Conservation (phyloP, 805 yeast species). For the Jamesozyma rosinii region DNA sequence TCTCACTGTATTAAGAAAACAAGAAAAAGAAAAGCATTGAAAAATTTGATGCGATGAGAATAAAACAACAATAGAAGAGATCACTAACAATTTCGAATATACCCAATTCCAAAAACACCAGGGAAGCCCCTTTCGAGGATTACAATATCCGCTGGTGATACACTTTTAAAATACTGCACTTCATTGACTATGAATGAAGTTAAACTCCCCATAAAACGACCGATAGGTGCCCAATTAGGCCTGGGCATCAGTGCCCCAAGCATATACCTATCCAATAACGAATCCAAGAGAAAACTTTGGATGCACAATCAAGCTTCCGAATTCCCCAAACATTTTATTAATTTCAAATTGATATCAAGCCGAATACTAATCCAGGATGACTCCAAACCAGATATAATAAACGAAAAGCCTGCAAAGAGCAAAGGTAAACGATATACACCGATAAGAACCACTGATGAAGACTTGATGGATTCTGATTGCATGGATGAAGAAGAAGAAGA, state of each 20-base stretch:
- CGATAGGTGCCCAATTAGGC: conserved; percentile 20
- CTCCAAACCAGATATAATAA: neutral
- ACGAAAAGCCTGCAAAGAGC: neutral
- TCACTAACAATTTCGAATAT: neutral
- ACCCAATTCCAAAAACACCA: too few species aligned
- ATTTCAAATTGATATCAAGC: conserved; percentile 2
- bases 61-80: neutral
- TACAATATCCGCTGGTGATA: neutral
- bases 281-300: conserved; percentile 7
- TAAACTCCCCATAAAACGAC: conserved; percentile 13
- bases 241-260: conserved; percentile 16
- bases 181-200: conserved; percentile 3
- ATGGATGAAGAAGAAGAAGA: conserved; percentile 7
- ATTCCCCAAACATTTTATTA: neutral
- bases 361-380: neutral
- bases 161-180: neutral
- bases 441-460: neutral
- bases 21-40: neutral
- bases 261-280: conserved; percentile 6
- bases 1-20: neutral
- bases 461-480: neutral
- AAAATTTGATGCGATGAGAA: conserved; percentile 2
- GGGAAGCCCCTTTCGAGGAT: neutral
- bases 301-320: conserved; percentile 5
- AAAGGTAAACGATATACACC: neutral